These are phyloP conservation scores for Maudiozyma barnettii DNA, from an alignment of 805 yeast species.

Conservation along the genomic window DNA sequence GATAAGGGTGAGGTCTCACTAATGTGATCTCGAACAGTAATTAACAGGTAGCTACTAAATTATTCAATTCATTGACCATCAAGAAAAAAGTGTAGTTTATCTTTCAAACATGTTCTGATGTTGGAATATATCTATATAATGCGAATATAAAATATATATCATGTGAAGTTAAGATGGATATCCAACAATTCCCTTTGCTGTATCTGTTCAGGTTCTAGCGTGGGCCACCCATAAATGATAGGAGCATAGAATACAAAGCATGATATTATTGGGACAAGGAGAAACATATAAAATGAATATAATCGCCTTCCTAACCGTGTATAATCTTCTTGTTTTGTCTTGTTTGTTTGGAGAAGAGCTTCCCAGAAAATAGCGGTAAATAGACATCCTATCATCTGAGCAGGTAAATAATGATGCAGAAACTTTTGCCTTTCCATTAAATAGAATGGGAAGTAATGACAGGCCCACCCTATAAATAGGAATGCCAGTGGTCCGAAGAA, in stretches of 20 bases:
- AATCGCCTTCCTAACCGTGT: constrained; percentile 17
- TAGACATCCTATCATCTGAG: constrained; percentile 80
- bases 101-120: no score
- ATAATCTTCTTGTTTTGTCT: constrained; percentile 23
- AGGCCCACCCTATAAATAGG: constrained; percentile 75
- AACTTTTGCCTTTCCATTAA: constrained; percentile 89
- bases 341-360: constrained; percentile 48
- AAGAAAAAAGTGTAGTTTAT: no score
- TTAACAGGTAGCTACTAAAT: no score
- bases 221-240: constrained; percentile 68
- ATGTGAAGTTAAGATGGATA: constrained; percentile 68
- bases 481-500: constrained; percentile 77
- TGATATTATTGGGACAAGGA: constrained; percentile 40
- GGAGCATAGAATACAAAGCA: constrained; percentile 72
- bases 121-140: no score
- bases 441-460: constrained; percentile 86
- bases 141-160: neutral
- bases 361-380: constrained; percentile 77
- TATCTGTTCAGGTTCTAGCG: constrained; percentile 55
- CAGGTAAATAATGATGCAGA: constrained; percentile 91
- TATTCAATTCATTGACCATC: no score
- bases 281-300: constrained; percentile 32
- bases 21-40: no score
- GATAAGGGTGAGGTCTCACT: no score
- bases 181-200: constrained; percentile 69